phyloP scores from a whole-genome alignment of 106 monocot species.

The Acanthochlamys bracteata region DNA sequence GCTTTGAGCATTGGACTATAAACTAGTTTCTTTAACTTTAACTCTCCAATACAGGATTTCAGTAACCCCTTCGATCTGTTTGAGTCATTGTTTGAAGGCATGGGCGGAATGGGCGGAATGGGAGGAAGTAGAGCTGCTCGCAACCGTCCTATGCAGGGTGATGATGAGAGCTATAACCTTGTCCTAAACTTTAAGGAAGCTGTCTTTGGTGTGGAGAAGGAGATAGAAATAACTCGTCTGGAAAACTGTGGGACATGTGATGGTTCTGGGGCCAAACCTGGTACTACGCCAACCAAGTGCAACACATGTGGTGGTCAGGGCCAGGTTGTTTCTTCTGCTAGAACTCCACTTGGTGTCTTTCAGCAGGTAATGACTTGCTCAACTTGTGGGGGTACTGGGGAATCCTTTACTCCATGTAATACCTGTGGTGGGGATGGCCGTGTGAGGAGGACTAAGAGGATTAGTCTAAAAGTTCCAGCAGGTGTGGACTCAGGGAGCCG shows the following conservation, averaged over 20 bases:
- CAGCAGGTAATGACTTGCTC: conserved; percentile 81
- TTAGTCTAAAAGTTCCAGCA: conserved; percentile 85
- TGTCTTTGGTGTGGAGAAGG: conserved; percentile 89
- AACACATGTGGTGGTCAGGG: conserved; percentile 86
- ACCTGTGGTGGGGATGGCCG: conserved; percentile 84
- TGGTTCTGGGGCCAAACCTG: conserved; percentile 85
- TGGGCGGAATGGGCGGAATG: conserved; percentile 76
- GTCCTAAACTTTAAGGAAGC: conserved; percentile 89
- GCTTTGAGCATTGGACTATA: not conserved
- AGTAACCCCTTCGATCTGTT: conserved; percentile 90
- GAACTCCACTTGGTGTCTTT: conserved; percentile 88
- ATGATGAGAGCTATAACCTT: conserved; percentile 82
- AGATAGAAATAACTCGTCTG: conserved; percentile 77
- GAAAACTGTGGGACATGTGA: conserved; percentile 71
- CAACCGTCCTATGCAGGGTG: conserved; percentile 80
- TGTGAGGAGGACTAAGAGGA: conserved; percentile 72
- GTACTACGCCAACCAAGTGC: conserved; percentile 83
- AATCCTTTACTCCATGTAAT: conserved; percentile 70
- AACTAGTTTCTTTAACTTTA: not conserved
- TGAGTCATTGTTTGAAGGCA: conserved; percentile 84
- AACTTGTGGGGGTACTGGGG: conserved; percentile 70
- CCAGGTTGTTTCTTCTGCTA: conserved; percentile 68
- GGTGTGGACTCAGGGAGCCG: conserved; percentile 89
- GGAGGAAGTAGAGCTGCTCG: conserved; percentile 52
- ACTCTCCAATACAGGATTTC: conserved; percentile 53